Evolutionary conservation across 768 basidiomycete species (phyloP).

Genomic region (Coprinopsis cinerea): DNA sequence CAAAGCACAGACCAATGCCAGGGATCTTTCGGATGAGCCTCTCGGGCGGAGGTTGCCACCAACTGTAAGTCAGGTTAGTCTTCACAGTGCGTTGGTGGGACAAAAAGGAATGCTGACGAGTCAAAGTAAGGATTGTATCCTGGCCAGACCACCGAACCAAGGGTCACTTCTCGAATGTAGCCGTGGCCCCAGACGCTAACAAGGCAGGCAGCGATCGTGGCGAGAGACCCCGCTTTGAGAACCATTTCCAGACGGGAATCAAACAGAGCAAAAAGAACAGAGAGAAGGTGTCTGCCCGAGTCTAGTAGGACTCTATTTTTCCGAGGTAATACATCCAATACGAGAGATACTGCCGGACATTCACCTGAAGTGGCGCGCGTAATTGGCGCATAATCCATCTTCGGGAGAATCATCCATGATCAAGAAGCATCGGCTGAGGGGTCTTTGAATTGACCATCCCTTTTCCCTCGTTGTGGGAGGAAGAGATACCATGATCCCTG

Average conservation of each 20-base stretch:
- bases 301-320: not conserved
- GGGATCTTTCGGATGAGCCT: slow-evolving; percentile 33
- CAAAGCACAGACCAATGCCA: slow-evolving; percentile 22
- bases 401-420: not conserved
- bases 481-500: no score
- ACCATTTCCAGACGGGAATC: not conserved
- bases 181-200: slow-evolving; percentile 25
- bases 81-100: no score
- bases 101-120: slow-evolving; percentile 17
- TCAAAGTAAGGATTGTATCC: slow-evolving; percentile 33
- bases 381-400: not conserved
- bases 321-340: no score
- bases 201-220: not conserved
- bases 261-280: not conserved
- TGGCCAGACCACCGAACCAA: slow-evolving; percentile 25
- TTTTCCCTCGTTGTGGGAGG: no score
- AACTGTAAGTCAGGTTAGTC: slow-evolving; percentile 10
- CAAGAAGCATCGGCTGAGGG: no score
- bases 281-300: not conserved
- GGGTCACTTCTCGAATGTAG: slow-evolving; percentile 32
- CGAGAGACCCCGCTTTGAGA: not conserved
- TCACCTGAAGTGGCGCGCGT: not conserved
- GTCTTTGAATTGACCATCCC: no score
- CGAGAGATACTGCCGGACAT: not conserved
- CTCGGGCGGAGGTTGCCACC: slow-evolving; percentile 25